Conservation (phyloP, 495 filamentous ascomycete species). For the Xanthoparmelia taractica region DNA sequence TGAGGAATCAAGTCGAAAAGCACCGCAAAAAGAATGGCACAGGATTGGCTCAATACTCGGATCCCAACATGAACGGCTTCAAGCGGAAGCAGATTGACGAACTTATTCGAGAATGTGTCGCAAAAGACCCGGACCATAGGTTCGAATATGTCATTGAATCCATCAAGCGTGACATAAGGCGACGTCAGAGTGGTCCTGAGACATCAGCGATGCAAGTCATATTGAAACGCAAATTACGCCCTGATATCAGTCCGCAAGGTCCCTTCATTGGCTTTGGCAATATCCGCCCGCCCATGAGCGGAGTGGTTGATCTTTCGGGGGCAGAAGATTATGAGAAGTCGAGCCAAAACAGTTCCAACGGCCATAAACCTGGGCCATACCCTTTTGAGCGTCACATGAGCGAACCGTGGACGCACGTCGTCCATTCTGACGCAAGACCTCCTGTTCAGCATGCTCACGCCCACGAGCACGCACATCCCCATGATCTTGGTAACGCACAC, state of each 20-base stretch:
- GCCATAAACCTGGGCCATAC: constrained; percentile 1
- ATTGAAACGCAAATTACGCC: constrained; percentile 18
- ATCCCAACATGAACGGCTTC: constrained; percentile 17
- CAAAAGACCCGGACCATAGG: constrained; percentile 8
- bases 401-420: not conserved
- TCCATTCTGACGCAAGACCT: not conserved
- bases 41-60: constrained; percentile 7
- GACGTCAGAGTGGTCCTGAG: not conserved
- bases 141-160: constrained; percentile 18
- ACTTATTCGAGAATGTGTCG: constrained; percentile 19
- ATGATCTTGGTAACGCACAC: not conserved
- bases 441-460: not conserved
- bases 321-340: constrained; percentile 15
- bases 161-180: constrained; percentile 16
- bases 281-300: not conserved
- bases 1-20: constrained; percentile 18
- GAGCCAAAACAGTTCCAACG: constrained; percentile 8
- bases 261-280: not conserved
- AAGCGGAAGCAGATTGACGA: constrained; percentile 20
- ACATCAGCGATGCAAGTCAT: constrained; percentile 19
- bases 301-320: not conserved
- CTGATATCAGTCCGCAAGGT: not conserved
- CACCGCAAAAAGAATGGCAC: constrained; percentile 8
- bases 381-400: constrained; percentile 6
- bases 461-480: not conserved